These are phyloP conservation scores for Pythium grandisporangium DNA, from an alignment of 352 stramenopile species.

Conservation along the genomic window DNA sequence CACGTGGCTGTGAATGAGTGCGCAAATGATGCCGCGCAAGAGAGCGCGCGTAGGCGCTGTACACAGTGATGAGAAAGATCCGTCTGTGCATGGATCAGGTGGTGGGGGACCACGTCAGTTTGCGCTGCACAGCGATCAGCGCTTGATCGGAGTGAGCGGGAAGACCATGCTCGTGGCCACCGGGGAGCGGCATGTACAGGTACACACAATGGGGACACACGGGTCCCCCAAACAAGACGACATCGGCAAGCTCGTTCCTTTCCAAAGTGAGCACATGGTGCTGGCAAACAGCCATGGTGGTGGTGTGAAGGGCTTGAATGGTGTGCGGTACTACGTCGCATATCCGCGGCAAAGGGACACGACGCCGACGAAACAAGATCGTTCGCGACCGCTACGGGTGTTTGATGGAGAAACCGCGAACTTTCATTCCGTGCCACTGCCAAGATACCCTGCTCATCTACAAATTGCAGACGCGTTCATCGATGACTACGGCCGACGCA, in stretches of 20 bases:
- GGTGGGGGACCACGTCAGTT: constrained; percentile 1
- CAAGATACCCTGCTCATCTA: not conserved
- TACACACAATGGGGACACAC: constrained; percentile 3
- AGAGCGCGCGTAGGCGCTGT: not conserved
- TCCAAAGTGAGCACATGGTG: constrained; percentile 2
- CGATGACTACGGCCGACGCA: not conserved
- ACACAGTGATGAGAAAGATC: not conserved
- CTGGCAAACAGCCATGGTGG: not conserved
- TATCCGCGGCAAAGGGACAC: too few relatives aligned
- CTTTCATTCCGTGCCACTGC: not conserved
- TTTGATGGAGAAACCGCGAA: constrained; percentile 5
- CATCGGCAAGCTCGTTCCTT: constrained; percentile 5
- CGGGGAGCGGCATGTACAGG: constrained; percentile 10
- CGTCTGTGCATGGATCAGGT: not conserved
- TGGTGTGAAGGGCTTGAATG: too few relatives aligned
- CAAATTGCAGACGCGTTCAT: constrained; percentile 4
- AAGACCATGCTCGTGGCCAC: constrained; percentile 7
- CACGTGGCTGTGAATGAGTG: too few relatives aligned
- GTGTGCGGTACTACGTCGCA: constrained; percentile 4
- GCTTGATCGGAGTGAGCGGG: constrained; percentile 3
- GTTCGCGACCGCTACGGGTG: not conserved
- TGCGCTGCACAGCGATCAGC: constrained; percentile 11
- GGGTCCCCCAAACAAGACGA: too few relatives aligned
- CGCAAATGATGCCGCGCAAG: constrained; percentile 2
- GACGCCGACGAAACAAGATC: too few relatives aligned